These are phyloP conservation scores for Colletotrichum sp. DNA, from an alignment of 2,329 filamentous ascomycete species.

Conservation along the genomic window DNA sequence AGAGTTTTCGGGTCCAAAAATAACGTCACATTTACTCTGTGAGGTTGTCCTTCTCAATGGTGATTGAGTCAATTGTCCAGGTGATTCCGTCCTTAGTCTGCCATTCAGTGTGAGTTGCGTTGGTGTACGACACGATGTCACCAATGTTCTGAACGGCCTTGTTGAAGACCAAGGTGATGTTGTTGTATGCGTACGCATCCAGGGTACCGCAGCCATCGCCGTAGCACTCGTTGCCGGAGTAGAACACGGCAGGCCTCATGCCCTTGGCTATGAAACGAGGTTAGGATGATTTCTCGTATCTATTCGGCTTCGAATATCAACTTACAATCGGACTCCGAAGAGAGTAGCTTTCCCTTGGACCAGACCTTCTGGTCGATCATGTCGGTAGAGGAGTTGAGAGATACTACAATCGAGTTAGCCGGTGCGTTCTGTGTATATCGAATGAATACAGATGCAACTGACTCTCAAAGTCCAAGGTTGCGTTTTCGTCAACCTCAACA, in stretches of 20 bases:
- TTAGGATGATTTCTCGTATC: not conserved
- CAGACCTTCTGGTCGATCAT: slow-evolving; percentile 6
- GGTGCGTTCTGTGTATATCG: not conserved
- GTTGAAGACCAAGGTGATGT: slow-evolving; percentile 7
- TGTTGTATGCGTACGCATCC: not conserved
- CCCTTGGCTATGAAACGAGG: not conserved
- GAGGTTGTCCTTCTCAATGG: slow-evolving; percentile 4
- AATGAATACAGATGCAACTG: not conserved
- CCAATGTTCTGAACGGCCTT: not conserved
- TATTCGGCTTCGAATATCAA: not conserved
- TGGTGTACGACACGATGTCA: not conserved
- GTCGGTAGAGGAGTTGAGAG: not conserved
- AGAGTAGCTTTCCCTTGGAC: not conserved
- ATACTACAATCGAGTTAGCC: not conserved
- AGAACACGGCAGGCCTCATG: slow-evolving; percentile 3
- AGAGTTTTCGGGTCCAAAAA: not conserved
- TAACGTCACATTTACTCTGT: not conserved
- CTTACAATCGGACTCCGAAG: slow-evolving; percentile 2
- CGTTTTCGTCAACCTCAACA: not conserved
- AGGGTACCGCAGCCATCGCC: slow-evolving; percentile 1
- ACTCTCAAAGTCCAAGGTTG: slow-evolving; percentile 1
- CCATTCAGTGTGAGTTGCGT: slow-evolving; percentile 3
- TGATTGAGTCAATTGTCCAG: not conserved
- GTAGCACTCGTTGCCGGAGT: slow-evolving; percentile 12
- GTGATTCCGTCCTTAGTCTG: slow-evolving; percentile 2